Conservation (phyloP, 352 stramenopile species). For the Phytophthora europaea region DNA sequence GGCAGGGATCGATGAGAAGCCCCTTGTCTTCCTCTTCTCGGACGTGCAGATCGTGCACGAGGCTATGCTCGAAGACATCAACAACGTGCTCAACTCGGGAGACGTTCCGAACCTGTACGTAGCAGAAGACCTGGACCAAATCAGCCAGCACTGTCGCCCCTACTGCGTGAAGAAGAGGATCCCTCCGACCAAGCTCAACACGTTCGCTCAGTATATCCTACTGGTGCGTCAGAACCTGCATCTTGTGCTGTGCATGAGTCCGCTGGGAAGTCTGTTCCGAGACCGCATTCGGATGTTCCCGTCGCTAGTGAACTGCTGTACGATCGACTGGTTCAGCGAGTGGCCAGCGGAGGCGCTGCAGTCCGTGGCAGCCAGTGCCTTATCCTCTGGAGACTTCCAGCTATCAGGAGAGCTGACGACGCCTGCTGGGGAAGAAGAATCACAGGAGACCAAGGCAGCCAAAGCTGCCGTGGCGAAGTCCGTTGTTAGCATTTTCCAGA, state of each 20-base stretch:
- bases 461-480: slow-evolving; percentile 29
- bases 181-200: slow-evolving; percentile 94
- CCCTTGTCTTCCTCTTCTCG: slow-evolving; percentile 95
- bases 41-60: slow-evolving; percentile 97
- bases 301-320: slow-evolving; percentile 91
- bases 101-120: slow-evolving; percentile 96
- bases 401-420: slow-evolving; percentile 41
- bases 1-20: slow-evolving; percentile 94
- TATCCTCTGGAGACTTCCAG: slow-evolving; percentile 71
- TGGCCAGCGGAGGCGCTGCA: slow-evolving; percentile 88
- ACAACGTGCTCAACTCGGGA: slow-evolving; percentile 96
- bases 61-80: slow-evolving; percentile 97
- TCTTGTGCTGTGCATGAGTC: slow-evolving; percentile 94
- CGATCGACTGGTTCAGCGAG: slow-evolving; percentile 92
- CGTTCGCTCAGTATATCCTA: slow-evolving; percentile 95
- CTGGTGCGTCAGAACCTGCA: slow-evolving; percentile 94
- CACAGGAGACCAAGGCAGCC: slow-evolving; percentile 16
- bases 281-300: slow-evolving; percentile 94
- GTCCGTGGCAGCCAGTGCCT: slow-evolving; percentile 66
- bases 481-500: slow-evolving; percentile 85
- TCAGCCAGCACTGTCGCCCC: slow-evolving; percentile 90
- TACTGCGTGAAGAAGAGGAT: slow-evolving; percentile 94
- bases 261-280: slow-evolving; percentile 90
- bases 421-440: slow-evolving; percentile 22
- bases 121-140: slow-evolving; percentile 93